Evolutionary conservation across 2,329 filamentous ascomycete species (phyloP).

Genomic region (Alternaria gansuensis): DNA sequence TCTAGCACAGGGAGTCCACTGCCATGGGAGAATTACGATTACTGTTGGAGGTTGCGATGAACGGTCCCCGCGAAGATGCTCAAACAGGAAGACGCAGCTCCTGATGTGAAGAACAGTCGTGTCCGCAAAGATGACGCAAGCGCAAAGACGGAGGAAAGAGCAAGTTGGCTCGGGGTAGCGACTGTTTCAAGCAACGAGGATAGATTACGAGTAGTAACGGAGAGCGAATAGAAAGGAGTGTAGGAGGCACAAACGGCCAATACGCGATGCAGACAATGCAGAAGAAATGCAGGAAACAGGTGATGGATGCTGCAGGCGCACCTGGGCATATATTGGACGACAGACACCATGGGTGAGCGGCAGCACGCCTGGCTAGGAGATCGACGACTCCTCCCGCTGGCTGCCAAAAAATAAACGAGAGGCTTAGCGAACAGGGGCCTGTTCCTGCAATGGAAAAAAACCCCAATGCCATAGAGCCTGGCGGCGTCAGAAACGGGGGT

Average conservation of each 20-base stretch:
- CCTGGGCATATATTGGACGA: conserved; percentile 32
- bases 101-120: conserved; percentile 5
- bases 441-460: conserved; percentile 26
- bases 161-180: conserved; percentile 24
- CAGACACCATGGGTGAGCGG: conserved; percentile 24
- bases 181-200: conserved; percentile 21
- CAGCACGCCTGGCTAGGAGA: conserved; percentile 31
- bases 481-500: conserved; percentile 40
- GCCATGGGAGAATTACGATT: conserved; percentile 42
- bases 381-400: conserved; percentile 36
- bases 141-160: conserved; percentile 21
- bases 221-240: conserved; percentile 38
- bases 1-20: conserved; percentile 27
- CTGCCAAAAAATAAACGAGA: conserved; percentile 28
- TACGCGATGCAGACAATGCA: conserved; percentile 29
- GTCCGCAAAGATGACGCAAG: conserved; percentile 24
- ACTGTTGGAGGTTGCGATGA: not conserved
- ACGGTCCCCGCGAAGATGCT: conserved; percentile 12
- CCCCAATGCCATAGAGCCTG: conserved; percentile 25
- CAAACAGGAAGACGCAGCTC: conserved; percentile 17
- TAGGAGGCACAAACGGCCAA: conserved; percentile 23
- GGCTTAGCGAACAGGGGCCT: conserved; percentile 32
- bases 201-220: conserved; percentile 25
- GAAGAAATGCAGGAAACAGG: conserved; percentile 35
- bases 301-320: conserved; percentile 9